Percentiles rank a stretch among this genome's conserved stretches.
phyloP scores from a whole-genome alignment of 1,284 basidiomycete species.

The Naganishia sp. region DNA sequence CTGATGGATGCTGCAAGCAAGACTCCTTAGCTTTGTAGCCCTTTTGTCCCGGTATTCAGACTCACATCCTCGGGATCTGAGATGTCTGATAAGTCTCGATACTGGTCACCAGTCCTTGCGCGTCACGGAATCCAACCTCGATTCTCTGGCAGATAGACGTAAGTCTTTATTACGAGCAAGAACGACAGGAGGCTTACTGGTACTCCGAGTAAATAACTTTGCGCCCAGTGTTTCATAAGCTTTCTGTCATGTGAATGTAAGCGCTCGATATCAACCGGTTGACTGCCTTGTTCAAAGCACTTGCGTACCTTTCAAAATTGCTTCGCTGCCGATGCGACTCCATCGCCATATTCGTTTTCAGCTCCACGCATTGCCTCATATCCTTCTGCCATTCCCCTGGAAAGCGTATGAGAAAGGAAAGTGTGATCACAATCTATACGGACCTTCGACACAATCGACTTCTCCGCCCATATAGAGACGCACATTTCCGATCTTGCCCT shows the following conservation, averaged over 20 bases:
- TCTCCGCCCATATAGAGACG: slow-evolving; percentile 90
- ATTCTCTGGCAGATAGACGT: slow-evolving; percentile 65
- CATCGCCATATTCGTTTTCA: slow-evolving; percentile 88
- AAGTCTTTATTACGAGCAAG: background rate
- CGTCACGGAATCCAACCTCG: slow-evolving; percentile 87
- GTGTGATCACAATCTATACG: slow-evolving; percentile 35
- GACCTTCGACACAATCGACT: slow-evolving; percentile 87
- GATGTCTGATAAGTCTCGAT: slow-evolving; percentile 70
- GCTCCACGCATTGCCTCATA: slow-evolving; percentile 67
- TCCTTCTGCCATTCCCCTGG: slow-evolving; percentile 30
- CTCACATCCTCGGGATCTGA: slow-evolving; percentile 64
- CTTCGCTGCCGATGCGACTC: slow-evolving; percentile 67
- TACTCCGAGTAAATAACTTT: slow-evolving; percentile 88
- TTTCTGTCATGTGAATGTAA: slow-evolving; percentile 60
- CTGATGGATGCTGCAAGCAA: slow-evolving; percentile 12
- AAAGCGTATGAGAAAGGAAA: background rate
- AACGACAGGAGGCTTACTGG: slow-evolving; percentile 61
- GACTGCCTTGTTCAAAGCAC: background rate
- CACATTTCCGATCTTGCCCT: slow-evolving; percentile 77
- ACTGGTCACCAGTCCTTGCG: slow-evolving; percentile 65
- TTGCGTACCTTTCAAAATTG: slow-evolving; percentile 75
- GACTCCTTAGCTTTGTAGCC: background rate
- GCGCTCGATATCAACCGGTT: background rate
- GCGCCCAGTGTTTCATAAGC: slow-evolving; percentile 91
- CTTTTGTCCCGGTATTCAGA: background rate